Evolutionary conservation across 352 stramenopile genomes (phyloP), one percentile per base, ranked within the genome.

Genomic region (Peronosclerospora sorghi): DNA sequence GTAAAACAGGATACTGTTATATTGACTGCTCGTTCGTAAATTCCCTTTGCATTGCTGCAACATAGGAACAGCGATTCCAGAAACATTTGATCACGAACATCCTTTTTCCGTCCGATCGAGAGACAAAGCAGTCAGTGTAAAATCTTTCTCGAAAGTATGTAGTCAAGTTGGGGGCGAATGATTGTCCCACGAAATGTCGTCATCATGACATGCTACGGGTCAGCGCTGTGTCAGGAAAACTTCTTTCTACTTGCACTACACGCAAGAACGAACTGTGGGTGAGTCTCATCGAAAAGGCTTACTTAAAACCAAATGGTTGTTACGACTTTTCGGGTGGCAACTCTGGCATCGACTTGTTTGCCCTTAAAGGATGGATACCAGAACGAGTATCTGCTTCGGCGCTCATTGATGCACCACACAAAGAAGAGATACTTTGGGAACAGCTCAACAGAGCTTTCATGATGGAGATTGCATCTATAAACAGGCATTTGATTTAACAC

Each of bases 281-380:
- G n/a, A 90, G 78, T 48, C 76, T 99, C 10, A 95, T 99, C 23
- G 96, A 98, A 73, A 98, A 99, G 54, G 96, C 96, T 2, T 98
- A 98, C 50, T 71, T 99, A 52, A 99, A 98, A 60, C 70, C 98
- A 5, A 95, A 92, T 44, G 96, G 96, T 27, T 93, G 94, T 0
- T 99, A 98, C 54, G 80, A 97, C 53, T 99, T 98, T 68, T 89
- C 94, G 24, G 96, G 96, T 13, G 95, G 86, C 19, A 98, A 98
- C 63, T 96, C 80, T 41, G 91, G 93, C 14, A 96, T 98, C 34
- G 96, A 99, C 68, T 63, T 98, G 15, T 98, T 98, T 68, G 91
- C 88, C 13, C 71, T 99, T 12, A 98, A 95, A 0, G 96, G 96
- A 4, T 99, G 95, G 95, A 97, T 99, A 38, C 96, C 96, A 0